Evolutionary conservation across 345 rosid species (phyloP), one percentile per base, ranked within the genome.

Genomic region (Barbarea vulgaris): DNA sequence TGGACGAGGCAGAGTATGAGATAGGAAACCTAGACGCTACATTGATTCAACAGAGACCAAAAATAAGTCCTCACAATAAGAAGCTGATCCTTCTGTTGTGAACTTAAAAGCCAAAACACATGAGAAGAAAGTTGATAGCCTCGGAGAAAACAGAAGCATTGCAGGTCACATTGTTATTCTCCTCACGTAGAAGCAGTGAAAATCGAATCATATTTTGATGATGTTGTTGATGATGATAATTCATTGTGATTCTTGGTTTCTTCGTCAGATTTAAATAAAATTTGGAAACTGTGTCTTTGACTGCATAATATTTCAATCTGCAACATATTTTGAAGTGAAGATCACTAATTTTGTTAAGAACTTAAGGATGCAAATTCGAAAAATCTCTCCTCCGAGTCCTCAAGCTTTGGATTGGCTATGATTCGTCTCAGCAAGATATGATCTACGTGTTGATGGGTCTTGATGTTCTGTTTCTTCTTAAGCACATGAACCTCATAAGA

Each of bases 21-120:
- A 88, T 95, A 24, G 96, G 97, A 47, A 95, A 95, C 87, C 81
- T 95, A 75, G 97, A 95, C 62, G 94, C 91, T 2, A 95, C 97
- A 27, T 82, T 92, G 87, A 92, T 95, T 67, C 89, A 87, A 28
- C 96, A 92, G 64, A 85, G 90, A 79, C 99, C 89, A 46, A 92
- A 95, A 83, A 73, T 89, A 28, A 95, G 97, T 81, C 94, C 97
- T 1, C 87, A 85, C 88, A 90, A 92, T 73, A 97, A 90, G 77
- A 80, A 56, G 89, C 93, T n/a, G 94, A 95, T 51, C 85, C 87
- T 3, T 78, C 85, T n/a, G 86, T 82, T 7, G 82, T 95, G 48
- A 92, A 92, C 80, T 76, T 90, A 48, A 92, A 95, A 79, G 99
- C 96, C 2, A 95, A 95, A 84, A 89, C 98, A 4, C 91, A 92